Evolutionary conservation across 495 filamentous ascomycete species (phyloP), one percentile per base, ranked within the genome.

Genomic region (Geopyxis carbonaria): DNA sequence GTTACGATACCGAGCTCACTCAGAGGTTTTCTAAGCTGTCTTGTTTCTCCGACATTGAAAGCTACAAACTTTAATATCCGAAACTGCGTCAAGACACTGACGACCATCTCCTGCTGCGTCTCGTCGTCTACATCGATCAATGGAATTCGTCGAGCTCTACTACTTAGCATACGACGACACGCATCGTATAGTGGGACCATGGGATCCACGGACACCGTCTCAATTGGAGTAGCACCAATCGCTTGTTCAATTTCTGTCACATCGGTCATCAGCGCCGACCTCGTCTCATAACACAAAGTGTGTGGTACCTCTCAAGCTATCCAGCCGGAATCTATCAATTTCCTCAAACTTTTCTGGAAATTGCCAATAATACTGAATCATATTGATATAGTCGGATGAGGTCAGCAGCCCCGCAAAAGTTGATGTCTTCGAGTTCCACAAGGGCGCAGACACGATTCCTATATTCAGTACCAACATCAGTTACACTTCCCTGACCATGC

Each of bases 361-460:
- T 62, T 95, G 87, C 75, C 89, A 95, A 64, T 95, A 95, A 59
- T 95, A 99, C 61, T 95, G 91, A 38, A 99, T 91, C 40, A 99
- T 78, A 57, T 99, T 99, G 65, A 99, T 80, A 59, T 89, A 99
- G 59, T 99, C 89, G 45, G 83, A 89, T 32, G 82, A 91, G 15
- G 89, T 95, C 52, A 99, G 68, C 18, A 95, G 67, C 35, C 89
- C 89, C 18, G 91, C 89, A 56, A 95, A 99, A 16, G 77, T 83
- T 19, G 85, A 93, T 3, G 77, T 80, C 40, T 81, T 81, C 22
- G 86, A 93, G 61, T 99, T 89, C 89, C 89, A 99, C 46, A 99
- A 68, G 19, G 89, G 89, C 16, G 89, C 89, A 29, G 89, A 99
- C 31, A 99, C 89, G 59, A 99, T 95, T 57, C 85, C 89, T 94